Conservation (phyloP, 176 grass and related monocot species). For the Oryza punctata region DNA sequence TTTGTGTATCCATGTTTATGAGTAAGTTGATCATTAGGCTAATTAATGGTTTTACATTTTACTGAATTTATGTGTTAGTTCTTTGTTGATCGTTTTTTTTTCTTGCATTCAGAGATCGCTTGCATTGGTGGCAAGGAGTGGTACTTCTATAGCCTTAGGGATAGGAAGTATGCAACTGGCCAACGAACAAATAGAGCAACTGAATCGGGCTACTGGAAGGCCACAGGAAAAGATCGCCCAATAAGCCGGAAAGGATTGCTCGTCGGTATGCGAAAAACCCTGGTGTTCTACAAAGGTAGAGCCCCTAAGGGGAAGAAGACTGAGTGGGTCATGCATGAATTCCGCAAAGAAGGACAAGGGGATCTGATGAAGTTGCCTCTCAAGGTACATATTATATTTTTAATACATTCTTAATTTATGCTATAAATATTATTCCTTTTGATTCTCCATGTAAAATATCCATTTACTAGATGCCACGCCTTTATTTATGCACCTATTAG, state of each 20-base stretch:
- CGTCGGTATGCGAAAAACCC: slow-evolving; percentile 93
- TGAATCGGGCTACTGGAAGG: slow-evolving; percentile 91
- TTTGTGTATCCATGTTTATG: not conserved
- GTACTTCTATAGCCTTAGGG: slow-evolving; percentile 85
- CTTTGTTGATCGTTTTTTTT: not conserved
- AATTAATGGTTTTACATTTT: not conserved
- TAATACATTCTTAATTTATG: not conserved
- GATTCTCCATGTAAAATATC: not conserved
- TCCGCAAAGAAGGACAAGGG: slow-evolving; percentile 62
- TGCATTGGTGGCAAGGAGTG: slow-evolving; percentile 90
- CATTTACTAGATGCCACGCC: not conserved
- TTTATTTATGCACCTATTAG: not conserved
- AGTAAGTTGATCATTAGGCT: not conserved
- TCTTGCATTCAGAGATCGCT: slow-evolving; percentile 55
- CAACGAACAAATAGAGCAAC: slow-evolving; percentile 90
- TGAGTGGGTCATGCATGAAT: slow-evolving; percentile 99
- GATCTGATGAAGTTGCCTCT: slow-evolving; percentile 51
- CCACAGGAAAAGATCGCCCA: slow-evolving; percentile 77
- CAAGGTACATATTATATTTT: slow-evolving; percentile 44
- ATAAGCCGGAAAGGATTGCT: slow-evolving; percentile 64
- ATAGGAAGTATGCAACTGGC: slow-evolving; percentile 89
- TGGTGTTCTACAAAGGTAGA: slow-evolving; percentile 93
- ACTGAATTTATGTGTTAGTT: not conserved
- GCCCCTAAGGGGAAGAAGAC: slow-evolving; percentile 92
- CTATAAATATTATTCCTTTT: not conserved